Conservation (phyloP, 805 yeast species). For the Saturnispora zaruensis region DNA sequence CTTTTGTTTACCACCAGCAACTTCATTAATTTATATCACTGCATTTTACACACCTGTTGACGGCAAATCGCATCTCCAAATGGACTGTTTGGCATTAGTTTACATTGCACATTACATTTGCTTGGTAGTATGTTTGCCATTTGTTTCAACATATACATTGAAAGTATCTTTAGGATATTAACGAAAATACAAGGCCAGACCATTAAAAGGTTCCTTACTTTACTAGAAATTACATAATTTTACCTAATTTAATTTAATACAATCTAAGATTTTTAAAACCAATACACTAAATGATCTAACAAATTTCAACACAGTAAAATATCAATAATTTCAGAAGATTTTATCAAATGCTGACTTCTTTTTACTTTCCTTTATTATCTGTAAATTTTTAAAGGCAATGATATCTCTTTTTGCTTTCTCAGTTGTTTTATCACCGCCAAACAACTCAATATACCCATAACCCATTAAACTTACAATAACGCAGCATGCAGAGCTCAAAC, state of each 20-base stretch:
- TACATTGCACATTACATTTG: slow-evolving; percentile 67
- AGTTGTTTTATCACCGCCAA: background rate
- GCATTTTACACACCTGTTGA: slow-evolving; percentile 74
- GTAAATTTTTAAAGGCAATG: slow-evolving; percentile 5
- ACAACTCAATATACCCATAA: background rate
- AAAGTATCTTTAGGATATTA: slow-evolving; percentile 39
- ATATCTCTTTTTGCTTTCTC: background rate
- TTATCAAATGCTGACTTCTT: background rate
- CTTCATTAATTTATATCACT: slow-evolving; percentile 80
- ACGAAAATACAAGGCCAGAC: background rate
- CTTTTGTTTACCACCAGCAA: slow-evolving; percentile 81
- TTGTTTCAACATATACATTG: slow-evolving; percentile 61
- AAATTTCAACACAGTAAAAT: no score
- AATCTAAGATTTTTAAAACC: background rate
- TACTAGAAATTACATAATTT: background rate
- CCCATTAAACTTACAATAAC: slow-evolving; percentile 10
- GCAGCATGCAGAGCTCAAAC: slow-evolving; percentile 5
- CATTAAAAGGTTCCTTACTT: background rate
- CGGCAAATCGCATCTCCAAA: slow-evolving; percentile 46
- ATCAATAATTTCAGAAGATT: background rate
- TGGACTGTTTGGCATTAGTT: slow-evolving; percentile 78
- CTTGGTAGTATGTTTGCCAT: slow-evolving; percentile 62
- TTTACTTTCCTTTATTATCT: slow-evolving; percentile 2
- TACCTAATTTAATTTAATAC: background rate
- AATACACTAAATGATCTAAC: no score